Evolutionary conservation across 441 rosid genomes (phyloP), one percentile per base, ranked within the genome.

Genomic region (Gossypium gossypioides): DNA sequence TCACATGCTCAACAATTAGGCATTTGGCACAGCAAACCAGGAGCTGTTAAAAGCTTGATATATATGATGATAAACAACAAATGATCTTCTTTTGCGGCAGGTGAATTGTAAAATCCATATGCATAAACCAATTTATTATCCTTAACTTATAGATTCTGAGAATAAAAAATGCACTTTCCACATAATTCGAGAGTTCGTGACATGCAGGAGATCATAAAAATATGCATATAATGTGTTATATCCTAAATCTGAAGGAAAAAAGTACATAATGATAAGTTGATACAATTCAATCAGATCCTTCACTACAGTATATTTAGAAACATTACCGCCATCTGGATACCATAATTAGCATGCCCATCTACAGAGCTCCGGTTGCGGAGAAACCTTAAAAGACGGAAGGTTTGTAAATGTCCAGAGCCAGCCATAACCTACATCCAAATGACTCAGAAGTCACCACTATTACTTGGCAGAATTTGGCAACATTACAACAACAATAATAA

Each of bases 261-360:
- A 13, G 10, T 15, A 50, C 44, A 50, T 6, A 48, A 51, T 50
- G 16, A 27, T 27, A 58, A 68, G 9, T 68, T 68, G 25, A 51
- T 51, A 50, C 4, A 25, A 15, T 27, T 27, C 58, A 16, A 29
- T 50, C 27, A 19, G 44, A 15, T 67, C 57, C 57, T n/a, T 48
- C 22, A n/a, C 12, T 42, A 22, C 21, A 4, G 52, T 37, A 58
- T 24, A 37, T 0, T 4, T 46, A 9, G 46, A 59, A 71, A 59
- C 27, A 64, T 88, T 82, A 92, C 99, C 44, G 91, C 90, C 98
- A 89, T 91, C 80, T 95, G 99, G 64, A 87, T 86, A 71, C 99
- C 99, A 76, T 87, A 95, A 85, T 80, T 88, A 68, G 92, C 88
- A 87, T 89, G 95, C 74, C 98, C 98, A 83, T 95, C 99, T 15